Evolutionary conservation across 2,329 filamentous ascomycete genomes (phyloP), one percentile per base, ranked within the genome.

Genomic region (Epichloe sylvatica): DNA sequence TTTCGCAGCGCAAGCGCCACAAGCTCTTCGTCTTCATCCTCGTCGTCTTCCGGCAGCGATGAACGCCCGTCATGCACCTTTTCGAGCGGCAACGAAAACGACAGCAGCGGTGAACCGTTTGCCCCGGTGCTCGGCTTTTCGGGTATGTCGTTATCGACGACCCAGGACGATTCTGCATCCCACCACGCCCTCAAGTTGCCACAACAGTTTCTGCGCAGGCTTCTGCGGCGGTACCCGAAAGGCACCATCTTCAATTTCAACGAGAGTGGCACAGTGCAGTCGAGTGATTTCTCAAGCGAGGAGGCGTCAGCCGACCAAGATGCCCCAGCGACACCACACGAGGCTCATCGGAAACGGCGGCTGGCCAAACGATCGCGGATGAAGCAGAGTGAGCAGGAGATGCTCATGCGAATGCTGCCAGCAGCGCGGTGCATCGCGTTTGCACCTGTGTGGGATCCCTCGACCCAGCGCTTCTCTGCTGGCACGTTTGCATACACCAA

Each of bases 401-500:
- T 60, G 7, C 59, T 74, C 2, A 52, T 61, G 0, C 51, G 58
- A 2, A 57, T 66, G 0, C 68, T 77, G 6, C 67, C 71, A 0
- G 64, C 64, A 0, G 72, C 72, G 1, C 62, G 71, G 5, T 73
- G 69, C 30, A 59, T 77, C 0, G 68, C 68, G 0, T 67, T 75
- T 45, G 61, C 75, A 2, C 74, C 74, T 0, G 55, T 76, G 0
- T 76, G 72, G 71, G 70, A 75, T 48, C 54, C 54, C 0, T 60
- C 66, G 5, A 65, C 64, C 49, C 66, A 74, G 38, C 61, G 71
- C 9, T 75, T 71, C 69, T 75, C 69, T 51, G 68, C 73, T 0
- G 72, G 69, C 1, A 68, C 69, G 5, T 73, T 79, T 42, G 60
- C 70, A 3, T 77, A 75, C 64, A 76, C 74, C 0, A 64, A 61